A percentile compares a stretch with the other conserved stretches of the same genome.
Conservation (phyloP, 306 rosid genomes). For the Vicia faba region DNA sequence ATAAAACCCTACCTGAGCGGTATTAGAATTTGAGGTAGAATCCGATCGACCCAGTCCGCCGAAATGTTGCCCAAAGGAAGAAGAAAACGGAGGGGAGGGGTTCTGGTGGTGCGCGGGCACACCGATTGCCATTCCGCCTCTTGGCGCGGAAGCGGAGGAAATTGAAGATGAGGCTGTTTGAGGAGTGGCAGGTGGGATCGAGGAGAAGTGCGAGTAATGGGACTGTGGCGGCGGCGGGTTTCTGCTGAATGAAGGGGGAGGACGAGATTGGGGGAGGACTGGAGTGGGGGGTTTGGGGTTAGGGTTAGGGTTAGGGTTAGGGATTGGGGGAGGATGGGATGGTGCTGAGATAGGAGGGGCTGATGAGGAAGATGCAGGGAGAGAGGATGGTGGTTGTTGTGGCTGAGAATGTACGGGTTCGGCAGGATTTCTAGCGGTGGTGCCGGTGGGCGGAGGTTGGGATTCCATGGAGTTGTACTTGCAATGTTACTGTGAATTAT, state of each 20-base stretch:
- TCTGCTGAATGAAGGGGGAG: conserved; percentile 57
- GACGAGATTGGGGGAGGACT: conserved; percentile 53
- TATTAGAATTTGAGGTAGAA: conserved; percentile 50
- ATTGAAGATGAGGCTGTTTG: conserved; percentile 45
- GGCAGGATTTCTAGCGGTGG: conserved; percentile 35
- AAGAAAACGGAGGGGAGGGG: conserved; percentile 63
- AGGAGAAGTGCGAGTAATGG: conserved; percentile 55
- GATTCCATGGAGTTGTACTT: conserved; percentile 39
- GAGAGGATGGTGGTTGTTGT: conserved; percentile 24
- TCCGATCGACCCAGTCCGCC: conserved; percentile 77
- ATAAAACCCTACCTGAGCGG: conserved; percentile 59
- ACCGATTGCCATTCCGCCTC: conserved; percentile 80
- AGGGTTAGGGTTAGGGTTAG: conserved; percentile 44
- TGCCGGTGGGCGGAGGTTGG: conserved; percentile 44
- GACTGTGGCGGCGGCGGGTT: conserved; percentile 40
- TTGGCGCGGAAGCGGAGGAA: conserved; percentile 47
- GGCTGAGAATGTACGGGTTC: conserved; percentile 43
- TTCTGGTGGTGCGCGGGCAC: conserved; percentile 74
- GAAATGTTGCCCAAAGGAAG: conserved; percentile 80
- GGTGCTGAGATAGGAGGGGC: conserved; percentile 45
- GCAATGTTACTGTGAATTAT: not conserved
- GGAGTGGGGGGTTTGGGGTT: conserved; percentile 47
- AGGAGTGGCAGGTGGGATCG: conserved; percentile 49
- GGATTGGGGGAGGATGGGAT: conserved; percentile 40
- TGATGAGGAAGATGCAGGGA: conserved; percentile 40